A percentile compares a stretch with the other conserved stretches of the same genome.
These are phyloP conservation scores for Beauveria caledonica DNA, from an alignment of 2,329 filamentous ascomycete species.

Conservation along the genomic window DNA sequence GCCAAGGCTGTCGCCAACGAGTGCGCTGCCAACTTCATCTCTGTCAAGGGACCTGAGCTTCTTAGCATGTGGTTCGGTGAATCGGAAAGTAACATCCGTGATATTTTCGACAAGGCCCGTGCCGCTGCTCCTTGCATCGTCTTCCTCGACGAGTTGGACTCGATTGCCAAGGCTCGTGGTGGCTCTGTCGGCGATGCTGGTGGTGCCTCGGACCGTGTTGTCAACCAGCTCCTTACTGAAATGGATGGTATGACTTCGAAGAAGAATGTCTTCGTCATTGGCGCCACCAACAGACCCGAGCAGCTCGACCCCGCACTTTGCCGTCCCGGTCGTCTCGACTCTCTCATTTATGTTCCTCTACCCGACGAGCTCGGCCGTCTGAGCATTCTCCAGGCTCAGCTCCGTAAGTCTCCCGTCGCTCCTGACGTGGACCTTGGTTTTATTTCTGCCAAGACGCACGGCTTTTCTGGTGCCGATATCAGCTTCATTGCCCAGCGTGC, in stretches of 20 bases:
- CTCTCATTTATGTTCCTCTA: conserved; percentile 94
- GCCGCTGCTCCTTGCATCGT: conserved; percentile 97
- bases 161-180: conserved; percentile 98
- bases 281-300: conserved; percentile 96
- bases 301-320: conserved; percentile 97
- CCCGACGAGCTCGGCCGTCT: conserved; percentile 86
- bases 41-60: conserved; percentile 95
- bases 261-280: conserved; percentile 99
- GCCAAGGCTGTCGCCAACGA: conserved; percentile 99
- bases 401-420: conserved; percentile 94
- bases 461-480: conserved; percentile 98
- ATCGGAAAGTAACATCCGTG: conserved; percentile 98
- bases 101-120: conserved; percentile 99
- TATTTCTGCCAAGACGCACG: conserved; percentile 95
- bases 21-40: conserved; percentile 99
- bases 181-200: conserved; percentile 93
- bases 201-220: conserved; percentile 97
- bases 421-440: conserved; percentile 78
- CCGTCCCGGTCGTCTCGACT: conserved; percentile 97
- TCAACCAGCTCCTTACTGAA: conserved; percentile 98
- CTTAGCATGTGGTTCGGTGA: conserved; percentile 99
- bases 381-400: conserved; percentile 87
- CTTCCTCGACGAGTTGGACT: conserved; percentile 97
- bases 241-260: conserved; percentile 99
- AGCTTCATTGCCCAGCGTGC: conserved; percentile 98